Conservation (phyloP, 108 stramenopile species). For the Mayamaea pseudoterrestris region DNA sequence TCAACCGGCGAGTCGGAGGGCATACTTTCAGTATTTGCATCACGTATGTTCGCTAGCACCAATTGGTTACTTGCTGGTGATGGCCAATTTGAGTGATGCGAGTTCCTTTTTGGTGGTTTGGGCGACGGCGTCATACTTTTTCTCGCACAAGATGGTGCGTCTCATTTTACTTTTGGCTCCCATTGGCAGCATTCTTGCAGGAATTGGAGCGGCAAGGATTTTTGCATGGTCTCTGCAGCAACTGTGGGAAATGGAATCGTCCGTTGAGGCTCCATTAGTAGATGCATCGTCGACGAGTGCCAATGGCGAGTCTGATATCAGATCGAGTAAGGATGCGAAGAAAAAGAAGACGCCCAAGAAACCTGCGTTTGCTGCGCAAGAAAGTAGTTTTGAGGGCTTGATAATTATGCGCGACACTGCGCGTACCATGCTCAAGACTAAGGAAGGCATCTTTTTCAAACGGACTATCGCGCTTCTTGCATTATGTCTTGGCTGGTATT, state of each 20-base stretch:
- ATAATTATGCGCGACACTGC: conserved; percentile 32
- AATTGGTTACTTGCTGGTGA: conserved; percentile 79
- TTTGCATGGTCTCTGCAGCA: conserved; percentile 60
- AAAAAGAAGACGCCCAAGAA: no score
- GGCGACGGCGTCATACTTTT: conserved; percentile 88
- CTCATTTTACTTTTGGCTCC: conserved; percentile 92
- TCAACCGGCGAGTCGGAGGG: conserved; percentile 86
- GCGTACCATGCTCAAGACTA: conserved; percentile 35
- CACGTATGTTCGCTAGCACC: conserved; percentile 88
- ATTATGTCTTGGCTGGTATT: conserved; percentile 33
- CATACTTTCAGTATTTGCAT: conserved; percentile 97
- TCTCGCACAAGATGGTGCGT: conserved; percentile 95
- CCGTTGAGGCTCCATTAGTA: no score
- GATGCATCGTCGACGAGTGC: no score
- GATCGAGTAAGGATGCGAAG: no score
- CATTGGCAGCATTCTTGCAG: conserved; percentile 77
- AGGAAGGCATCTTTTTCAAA: conserved; percentile 59
- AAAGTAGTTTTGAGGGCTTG: conserved; percentile 35
- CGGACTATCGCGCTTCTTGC: conserved; percentile 31
- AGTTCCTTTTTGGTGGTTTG: conserved; percentile 83
- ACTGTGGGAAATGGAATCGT: conserved; percentile 46
- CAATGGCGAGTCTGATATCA: no score
- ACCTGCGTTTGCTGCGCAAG: no score
- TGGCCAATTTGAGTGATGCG: conserved; percentile 66
- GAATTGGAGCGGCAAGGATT: conserved; percentile 74